Evolutionary conservation across 495 filamentous ascomycete genomes (phyloP).

Genomic region (Usnea hakonensis): DNA sequence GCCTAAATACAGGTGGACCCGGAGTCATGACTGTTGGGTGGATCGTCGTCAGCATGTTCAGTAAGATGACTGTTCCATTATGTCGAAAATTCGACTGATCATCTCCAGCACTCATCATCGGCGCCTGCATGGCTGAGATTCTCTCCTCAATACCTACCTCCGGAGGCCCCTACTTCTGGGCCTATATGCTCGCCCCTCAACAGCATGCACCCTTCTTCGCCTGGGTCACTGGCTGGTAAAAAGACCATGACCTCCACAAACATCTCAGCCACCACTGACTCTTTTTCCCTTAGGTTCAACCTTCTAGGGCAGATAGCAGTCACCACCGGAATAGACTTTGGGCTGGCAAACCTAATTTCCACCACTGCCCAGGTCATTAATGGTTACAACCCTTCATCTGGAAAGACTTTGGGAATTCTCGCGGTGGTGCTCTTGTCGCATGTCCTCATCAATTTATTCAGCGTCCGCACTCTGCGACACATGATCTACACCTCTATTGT

Average conservation of each 20-base stretch:
- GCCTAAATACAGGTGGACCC: conserved; percentile 49
- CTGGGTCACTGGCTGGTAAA: conserved; percentile 57
- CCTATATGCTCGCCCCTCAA: conserved; percentile 51
- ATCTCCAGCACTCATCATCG: conserved; percentile 41
- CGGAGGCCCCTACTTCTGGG: conserved; percentile 61
- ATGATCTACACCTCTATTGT: conserved; percentile 56
- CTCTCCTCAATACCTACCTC: conserved; percentile 55
- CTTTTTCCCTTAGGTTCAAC: conserved; percentile 35
- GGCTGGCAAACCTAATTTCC: conserved; percentile 50
- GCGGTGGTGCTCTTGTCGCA: conserved; percentile 52
- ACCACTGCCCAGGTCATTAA: conserved; percentile 51
- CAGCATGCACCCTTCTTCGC: conserved; percentile 50
- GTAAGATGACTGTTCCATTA: background rate
- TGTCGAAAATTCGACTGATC: background rate
- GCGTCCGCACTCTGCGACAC: conserved; percentile 46
- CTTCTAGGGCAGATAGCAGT: conserved; percentile 55
- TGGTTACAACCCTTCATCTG: conserved; percentile 39
- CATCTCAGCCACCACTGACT: background rate
- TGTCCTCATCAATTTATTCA: conserved; percentile 50
- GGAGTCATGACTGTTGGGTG: conserved; percentile 46
- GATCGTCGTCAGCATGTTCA: conserved; percentile 51
- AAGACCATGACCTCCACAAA: background rate
- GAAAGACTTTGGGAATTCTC: conserved; percentile 53
- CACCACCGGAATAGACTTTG: conserved; percentile 58
- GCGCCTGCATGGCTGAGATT: conserved; percentile 56